phyloP scores from a whole-genome alignment of 441 rosid species.

The Raphanus hybrid region DNA sequence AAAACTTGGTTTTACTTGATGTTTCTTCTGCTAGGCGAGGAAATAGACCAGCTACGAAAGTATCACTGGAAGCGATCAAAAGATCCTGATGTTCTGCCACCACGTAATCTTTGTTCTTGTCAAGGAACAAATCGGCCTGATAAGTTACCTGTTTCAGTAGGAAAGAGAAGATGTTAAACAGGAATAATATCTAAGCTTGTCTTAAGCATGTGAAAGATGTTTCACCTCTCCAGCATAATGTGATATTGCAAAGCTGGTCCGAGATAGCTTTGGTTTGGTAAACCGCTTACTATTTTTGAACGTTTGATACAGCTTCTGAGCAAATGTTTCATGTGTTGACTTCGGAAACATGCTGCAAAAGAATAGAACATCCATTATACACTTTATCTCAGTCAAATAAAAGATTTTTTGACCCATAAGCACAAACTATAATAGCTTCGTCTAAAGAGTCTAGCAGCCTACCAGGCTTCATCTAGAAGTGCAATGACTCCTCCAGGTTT shows the following conservation, averaged over 20 bases:
- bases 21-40: slow-evolving; percentile 95
- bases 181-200: slow-evolving; percentile 20
- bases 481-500: slow-evolving; percentile 99
- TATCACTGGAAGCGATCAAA: slow-evolving; percentile 79
- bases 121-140: slow-evolving; percentile 96
- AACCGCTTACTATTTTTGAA: slow-evolving; percentile 94
- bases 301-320: slow-evolving; percentile 94
- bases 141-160: slow-evolving; percentile 69
- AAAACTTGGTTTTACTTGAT: slow-evolving; percentile 96
- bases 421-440: background rate
- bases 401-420: background rate
- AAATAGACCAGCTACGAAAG: slow-evolving; percentile 85
- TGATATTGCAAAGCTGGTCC: slow-evolving; percentile 92
- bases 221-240: slow-evolving; percentile 99
- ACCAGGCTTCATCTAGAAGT: slow-evolving; percentile 99
- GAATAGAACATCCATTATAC: slow-evolving; percentile 34
- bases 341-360: slow-evolving; percentile 97
- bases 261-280: slow-evolving; percentile 77
- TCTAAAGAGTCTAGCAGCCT: slow-evolving; percentile 40
- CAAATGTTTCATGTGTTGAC: slow-evolving; percentile 98
- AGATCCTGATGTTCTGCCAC: slow-evolving; percentile 99
- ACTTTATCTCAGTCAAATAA: slow-evolving; percentile 11
- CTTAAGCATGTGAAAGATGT: slow-evolving; percentile 29
- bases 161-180: slow-evolving; percentile 33
- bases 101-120: slow-evolving; percentile 99